Base-by-base conservation (phyloP, 169 alveolate species). In the Plasmodium inui region DNA sequence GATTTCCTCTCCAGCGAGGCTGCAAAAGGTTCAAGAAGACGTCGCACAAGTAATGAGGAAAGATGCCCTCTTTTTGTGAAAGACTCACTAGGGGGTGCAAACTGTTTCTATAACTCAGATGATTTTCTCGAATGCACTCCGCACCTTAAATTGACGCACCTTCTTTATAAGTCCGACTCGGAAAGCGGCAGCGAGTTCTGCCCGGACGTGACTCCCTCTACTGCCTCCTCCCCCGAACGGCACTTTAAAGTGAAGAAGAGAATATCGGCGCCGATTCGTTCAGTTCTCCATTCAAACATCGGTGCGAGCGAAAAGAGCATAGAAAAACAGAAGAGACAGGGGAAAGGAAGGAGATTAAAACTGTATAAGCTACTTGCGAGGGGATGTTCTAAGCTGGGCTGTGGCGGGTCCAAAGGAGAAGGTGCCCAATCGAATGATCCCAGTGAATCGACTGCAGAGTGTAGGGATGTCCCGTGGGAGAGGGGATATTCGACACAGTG, bases 351-450 rank as follows among this genome's bases (percentile, higher is more conserved):
- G 22, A 89, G 71, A 39, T 41, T 28, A 50, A 67, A 79, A 80
- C 34, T 57, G 61, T 89, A 89, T 41, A 89, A 79, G 72, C 70
- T 89, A 79, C 72, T 79, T 7, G 72, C 79, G 50, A 19, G 82
- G 2, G 14, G 82, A 57, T 44, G 46, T 76, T 57, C 37, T 55
- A 55, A 26, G 71, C 14, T 39, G 3, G 3, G 9, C 30, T 53
- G 9, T 34, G 55, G n/a, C 1, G 26, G 26, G 39, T 3, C 22
- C 46, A 14, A 74, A 34, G 22, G 32, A n/a, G 55, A 22, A 17
- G n/a, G 39, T 32, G 3, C 46, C 28, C 1, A 8, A 8, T 28
- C 55, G 28, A 74, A 74, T 61, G 74, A n/a, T 0, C 10, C 28
- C 2, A 28, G 30, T 39, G 46, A 74, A 30, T 28, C 32, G 50